Evolutionary conservation across 1,284 basidiomycete genomes (phyloP).

Genomic region (Singerocomus inundabilis): DNA sequence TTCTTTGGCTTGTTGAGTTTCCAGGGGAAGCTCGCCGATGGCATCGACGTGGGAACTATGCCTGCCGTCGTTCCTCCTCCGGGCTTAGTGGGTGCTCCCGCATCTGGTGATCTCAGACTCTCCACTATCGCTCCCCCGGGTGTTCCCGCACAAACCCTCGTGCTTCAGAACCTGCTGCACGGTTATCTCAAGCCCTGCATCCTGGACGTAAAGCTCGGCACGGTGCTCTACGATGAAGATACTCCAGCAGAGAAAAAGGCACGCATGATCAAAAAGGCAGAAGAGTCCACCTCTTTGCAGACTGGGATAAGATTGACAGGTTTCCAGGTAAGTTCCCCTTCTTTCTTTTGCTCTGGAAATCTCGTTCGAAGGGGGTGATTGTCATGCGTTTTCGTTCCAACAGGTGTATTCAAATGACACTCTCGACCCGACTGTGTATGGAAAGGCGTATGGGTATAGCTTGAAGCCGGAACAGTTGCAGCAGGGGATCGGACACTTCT

Average conservation of each 20-base stretch:
- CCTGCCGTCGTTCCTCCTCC: conserved; percentile 32
- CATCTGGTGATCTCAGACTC: neutral
- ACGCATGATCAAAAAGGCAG: conserved; percentile 75
- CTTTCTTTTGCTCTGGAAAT: neutral
- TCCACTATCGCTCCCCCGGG: neutral
- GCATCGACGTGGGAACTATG: neutral
- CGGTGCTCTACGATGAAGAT: conserved; percentile 71
- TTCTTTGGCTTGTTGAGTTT: conserved; percentile 77
- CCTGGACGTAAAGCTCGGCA: conserved; percentile 91
- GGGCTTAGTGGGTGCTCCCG: neutral
- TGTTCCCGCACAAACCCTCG: conserved; percentile 61
- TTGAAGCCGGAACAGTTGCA: conserved; percentile 68
- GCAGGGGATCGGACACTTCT: conserved; percentile 75
- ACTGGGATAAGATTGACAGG: conserved; percentile 85
- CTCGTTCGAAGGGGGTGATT: neutral
- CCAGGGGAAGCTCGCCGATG: conserved; percentile 53
- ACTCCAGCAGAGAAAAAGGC: conserved; percentile 75
- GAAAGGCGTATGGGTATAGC: conserved; percentile 81
- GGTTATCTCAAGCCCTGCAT: conserved; percentile 80
- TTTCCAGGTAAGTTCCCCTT: conserved; percentile 86
- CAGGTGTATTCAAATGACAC: conserved; percentile 74
- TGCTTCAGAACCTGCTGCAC: conserved; percentile 82
- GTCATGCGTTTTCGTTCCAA: neutral
- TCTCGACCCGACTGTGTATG: conserved; percentile 54
- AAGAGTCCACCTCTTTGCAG: conserved; percentile 68